Percentiles rank a stretch among this genome's conserved stretches.
Conservation (phyloP, 192 early-diverging fungal genomes). For the Umbelopsis ramanniana region DNA sequence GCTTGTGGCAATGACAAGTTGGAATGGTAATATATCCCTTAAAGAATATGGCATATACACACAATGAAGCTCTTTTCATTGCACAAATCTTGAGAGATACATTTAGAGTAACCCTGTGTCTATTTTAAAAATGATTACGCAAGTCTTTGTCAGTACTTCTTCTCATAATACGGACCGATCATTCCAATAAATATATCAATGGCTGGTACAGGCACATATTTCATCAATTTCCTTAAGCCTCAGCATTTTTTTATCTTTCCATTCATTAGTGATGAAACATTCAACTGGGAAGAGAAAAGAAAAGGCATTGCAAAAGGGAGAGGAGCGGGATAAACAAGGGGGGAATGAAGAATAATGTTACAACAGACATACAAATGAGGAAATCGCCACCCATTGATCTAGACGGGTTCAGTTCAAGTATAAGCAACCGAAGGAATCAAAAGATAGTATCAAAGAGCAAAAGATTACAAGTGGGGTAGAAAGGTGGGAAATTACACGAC, state of each 20-base stretch:
- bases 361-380: not conserved
- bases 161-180: no score
- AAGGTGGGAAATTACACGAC: conserved; percentile 28
- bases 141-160: no score
- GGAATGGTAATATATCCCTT: not conserved
- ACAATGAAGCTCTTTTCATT: no score
- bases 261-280: no score
- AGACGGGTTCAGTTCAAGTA: not conserved
- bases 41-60: not conserved
- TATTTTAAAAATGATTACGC: no score
- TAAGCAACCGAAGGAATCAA: not conserved
- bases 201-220: no score
- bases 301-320: not conserved
- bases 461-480: not conserved
- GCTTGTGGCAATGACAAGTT: conserved; percentile 5
- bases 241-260: no score
- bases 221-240: no score
- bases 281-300: not conserved
- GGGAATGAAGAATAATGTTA: not conserved
- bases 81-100: no score
- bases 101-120: no score
- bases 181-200: no score
- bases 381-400: not conserved
- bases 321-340: not conserved
- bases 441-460: not conserved